Conservation (phyloP, 2,329 filamentous ascomycete species). For the Didymella arachidicola region DNA sequence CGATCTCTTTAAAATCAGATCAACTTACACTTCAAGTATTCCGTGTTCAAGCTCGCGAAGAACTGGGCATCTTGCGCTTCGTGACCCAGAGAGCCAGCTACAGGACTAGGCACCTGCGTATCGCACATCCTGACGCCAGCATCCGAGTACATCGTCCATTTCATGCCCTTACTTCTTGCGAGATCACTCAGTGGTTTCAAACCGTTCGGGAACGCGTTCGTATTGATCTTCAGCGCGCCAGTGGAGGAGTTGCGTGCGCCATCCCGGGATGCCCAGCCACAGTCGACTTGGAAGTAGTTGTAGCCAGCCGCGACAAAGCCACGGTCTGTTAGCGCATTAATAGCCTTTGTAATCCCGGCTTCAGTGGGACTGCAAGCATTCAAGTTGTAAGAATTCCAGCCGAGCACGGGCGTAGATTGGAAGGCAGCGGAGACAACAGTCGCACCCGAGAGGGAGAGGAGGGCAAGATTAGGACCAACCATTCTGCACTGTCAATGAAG, state of each 20-base stretch:
- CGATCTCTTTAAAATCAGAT: neutral
- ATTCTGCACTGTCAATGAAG: slow-evolving; percentile 29
- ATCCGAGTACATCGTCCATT: slow-evolving; percentile 36
- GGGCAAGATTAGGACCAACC: slow-evolving; percentile 15
- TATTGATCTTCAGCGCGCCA: slow-evolving; percentile 26
- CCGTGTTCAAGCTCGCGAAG: slow-evolving; percentile 32
- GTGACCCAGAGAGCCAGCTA: slow-evolving; percentile 26
- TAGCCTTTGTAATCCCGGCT: slow-evolving; percentile 27
- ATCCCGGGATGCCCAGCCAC: slow-evolving; percentile 30
- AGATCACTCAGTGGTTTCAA: slow-evolving; percentile 30
- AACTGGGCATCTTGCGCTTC: slow-evolving; percentile 30
- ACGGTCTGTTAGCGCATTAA: slow-evolving; percentile 28
- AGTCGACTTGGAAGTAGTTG: slow-evolving; percentile 33
- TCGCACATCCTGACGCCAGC: slow-evolving; percentile 33
- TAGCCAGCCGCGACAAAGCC: slow-evolving; percentile 31
- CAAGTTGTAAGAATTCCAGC: slow-evolving; percentile 34
- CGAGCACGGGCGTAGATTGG: slow-evolving; percentile 29
- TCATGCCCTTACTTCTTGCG: slow-evolving; percentile 34
- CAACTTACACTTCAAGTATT: slow-evolving; percentile 30
- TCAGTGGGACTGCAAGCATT: slow-evolving; percentile 28
- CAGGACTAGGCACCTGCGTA: slow-evolving; percentile 26
- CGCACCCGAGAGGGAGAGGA: slow-evolving; percentile 29
- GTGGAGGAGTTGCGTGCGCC: slow-evolving; percentile 27
- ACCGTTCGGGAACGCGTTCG: slow-evolving; percentile 26
- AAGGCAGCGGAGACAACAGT: slow-evolving; percentile 25